Evolutionary conservation across 495 filamentous ascomycete genomes (phyloP), one percentile per base, ranked within the genome.

Genomic region (Aspergillus sclerotiicarbonarius): DNA sequence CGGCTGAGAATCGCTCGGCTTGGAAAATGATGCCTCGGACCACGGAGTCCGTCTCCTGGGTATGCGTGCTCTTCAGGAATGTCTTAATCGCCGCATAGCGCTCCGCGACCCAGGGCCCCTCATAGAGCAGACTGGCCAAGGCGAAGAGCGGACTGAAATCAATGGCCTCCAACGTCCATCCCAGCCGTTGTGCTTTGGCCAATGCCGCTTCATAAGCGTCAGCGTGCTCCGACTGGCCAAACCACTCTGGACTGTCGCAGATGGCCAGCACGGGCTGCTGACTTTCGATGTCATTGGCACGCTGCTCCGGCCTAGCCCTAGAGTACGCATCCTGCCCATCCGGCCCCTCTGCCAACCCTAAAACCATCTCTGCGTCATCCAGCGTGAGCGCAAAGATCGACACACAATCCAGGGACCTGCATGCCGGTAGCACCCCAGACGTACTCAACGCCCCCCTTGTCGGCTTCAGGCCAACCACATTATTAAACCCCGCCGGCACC

Each of bases 391-490:
- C 77, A 51, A 85, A 74, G 53, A 87, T 76, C 3, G 84, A 78
- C 35, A 87, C 78, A 55, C 81, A 86, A 67, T 88, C 85, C n/a
- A 49, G 18, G 7, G 54, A 47, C 19, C 54, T 35, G 25, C 54
- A 56, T 8, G 86, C 86, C 13, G 85, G 85, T 13, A 78, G 75
- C 3, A 87, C 78, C 5, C 86, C 86, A 4, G 68, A 62, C 19
- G 80, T 77, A 3, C 82, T 83, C 41, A 89, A 70, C 3, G 83
- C 81, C 10, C 86, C 85, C 53, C 83, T 81, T 3, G 86, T 89
- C 2, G 86, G 86, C 60, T 89, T 89, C 68, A 83, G 84, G 15
- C 86, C 86, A n/a, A 86, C 77, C 32, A 89, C 70, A 29, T 82
- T 83, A 66, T 87, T 87, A 68, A 86, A 83, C 0, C 76, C 78